A percentile compares a stretch with the other conserved stretches of the same genome.
Conservation (phyloP, 192 early-diverging fungal genomes). For the Coemansia sp. region DNA sequence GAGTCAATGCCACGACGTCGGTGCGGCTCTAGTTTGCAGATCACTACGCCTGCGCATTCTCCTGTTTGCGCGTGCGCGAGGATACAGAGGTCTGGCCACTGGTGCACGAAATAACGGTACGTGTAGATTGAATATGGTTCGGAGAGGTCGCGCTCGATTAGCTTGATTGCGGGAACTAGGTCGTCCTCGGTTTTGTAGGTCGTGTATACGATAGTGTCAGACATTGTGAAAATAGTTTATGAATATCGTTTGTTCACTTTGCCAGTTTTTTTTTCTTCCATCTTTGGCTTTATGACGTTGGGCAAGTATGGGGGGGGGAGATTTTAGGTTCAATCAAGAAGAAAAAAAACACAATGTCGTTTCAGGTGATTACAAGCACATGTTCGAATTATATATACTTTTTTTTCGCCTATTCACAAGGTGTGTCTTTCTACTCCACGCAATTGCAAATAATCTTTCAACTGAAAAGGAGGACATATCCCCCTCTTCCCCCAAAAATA, state of each 20-base stretch:
- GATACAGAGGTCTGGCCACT: constrained; percentile 87
- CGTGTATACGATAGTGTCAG: constrained; percentile 41
- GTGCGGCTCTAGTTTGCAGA: constrained; percentile 80
- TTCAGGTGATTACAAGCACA: not conserved
- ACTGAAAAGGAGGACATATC: no score
- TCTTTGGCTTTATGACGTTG: no score
- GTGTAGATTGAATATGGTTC: constrained; percentile 98
- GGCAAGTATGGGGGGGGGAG: no score
- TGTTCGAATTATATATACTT: no score
- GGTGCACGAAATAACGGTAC: constrained; percentile 92
- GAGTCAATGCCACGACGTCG: constrained; percentile 18
- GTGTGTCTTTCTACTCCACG: not conserved
- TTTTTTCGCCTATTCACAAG: not conserved
- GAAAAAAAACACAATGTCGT: not conserved
- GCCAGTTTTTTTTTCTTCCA: not conserved
- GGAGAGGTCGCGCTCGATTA: constrained; percentile 93
- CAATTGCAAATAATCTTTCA: no score
- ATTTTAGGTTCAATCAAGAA: not conserved
- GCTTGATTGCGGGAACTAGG: constrained; percentile 66
- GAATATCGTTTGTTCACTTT: not conserved
- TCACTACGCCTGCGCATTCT: constrained; percentile 78
- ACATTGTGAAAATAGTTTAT: not conserved
- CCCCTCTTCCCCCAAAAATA: not conserved
- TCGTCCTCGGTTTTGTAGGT: constrained; percentile 74
- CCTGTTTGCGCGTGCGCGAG: constrained; percentile 55